Conservation (phyloP, 306 rosid genomes). For the Vigna mungo region DNA sequence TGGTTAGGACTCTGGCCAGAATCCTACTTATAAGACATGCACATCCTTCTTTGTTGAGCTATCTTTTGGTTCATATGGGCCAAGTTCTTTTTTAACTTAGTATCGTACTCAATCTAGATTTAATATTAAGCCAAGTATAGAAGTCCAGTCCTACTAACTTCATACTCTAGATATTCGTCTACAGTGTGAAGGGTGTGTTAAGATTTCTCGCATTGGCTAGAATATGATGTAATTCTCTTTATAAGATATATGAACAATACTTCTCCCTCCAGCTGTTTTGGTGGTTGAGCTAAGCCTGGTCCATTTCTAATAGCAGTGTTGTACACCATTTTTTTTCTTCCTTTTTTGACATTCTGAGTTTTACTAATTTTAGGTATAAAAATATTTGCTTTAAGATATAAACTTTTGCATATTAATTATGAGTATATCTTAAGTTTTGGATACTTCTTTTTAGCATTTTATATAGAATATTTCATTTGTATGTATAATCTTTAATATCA, state of each 20-base stretch:
- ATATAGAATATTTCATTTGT: not conserved
- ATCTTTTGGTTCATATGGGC: not conserved
- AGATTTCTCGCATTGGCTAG: not conserved
- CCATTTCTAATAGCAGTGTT: not conserved
- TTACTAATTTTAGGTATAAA: not conserved
- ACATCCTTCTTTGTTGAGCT: not conserved
- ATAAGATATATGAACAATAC: not conserved
- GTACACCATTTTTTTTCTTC: not conserved
- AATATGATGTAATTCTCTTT: not conserved
- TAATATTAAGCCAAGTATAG: not conserved
- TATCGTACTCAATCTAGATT: not conserved
- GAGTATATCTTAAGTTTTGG: not conserved
- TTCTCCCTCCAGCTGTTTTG: not conserved
- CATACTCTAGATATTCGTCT: not conserved
- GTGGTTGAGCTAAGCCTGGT: not conserved
- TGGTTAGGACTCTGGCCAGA: not conserved
- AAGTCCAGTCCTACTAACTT: not conserved
- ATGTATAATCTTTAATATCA: not conserved
- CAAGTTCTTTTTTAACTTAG: not conserved
- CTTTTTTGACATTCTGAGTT: not conserved
- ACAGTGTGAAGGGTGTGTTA: not conserved
- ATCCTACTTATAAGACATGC: not conserved
- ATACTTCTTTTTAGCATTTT: not conserved
- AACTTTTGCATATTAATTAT: not conserved
- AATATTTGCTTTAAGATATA: not conserved